A percentile compares a stretch with the other conserved stretches of the same genome.
Conservation (phyloP, 805 yeast genomes). For the Pichia nanzhaoensis region DNA sequence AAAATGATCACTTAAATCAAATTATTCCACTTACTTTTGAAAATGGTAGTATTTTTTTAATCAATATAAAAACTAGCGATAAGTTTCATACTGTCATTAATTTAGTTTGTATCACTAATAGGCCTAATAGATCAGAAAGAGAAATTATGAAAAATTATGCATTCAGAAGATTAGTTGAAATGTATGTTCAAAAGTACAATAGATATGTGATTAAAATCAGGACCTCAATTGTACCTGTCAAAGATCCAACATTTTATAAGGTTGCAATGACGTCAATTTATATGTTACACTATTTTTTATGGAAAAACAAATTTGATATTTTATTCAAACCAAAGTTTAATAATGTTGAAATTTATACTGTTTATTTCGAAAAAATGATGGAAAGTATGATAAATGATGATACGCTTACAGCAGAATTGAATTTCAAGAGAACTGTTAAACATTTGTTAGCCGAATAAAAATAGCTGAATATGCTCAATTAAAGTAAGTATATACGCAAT, state of each 20-base stretch:
- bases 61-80: slow-evolving; percentile 22
- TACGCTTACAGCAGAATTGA: slow-evolving; percentile 10
- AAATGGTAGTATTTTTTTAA: slow-evolving; percentile 24
- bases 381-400: slow-evolving; percentile 19
- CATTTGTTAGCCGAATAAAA: neutral
- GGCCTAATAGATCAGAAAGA: slow-evolving; percentile 20
- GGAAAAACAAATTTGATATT: slow-evolving; percentile 20
- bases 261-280: slow-evolving; percentile 23
- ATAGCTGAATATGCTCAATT: neutral
- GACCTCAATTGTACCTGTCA: slow-evolving; percentile 17
- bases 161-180: slow-evolving; percentile 26
- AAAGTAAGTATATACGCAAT: too few species aligned
- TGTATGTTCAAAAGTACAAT: slow-evolving; percentile 27
- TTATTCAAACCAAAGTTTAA: slow-evolving; percentile 16
- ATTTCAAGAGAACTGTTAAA: slow-evolving; percentile 8
- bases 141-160: slow-evolving; percentile 25
- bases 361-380: slow-evolving; percentile 26
- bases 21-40: slow-evolving; percentile 29
- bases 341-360: slow-evolving; percentile 23
- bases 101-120: slow-evolving; percentile 24
- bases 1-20: slow-evolving; percentile 24
- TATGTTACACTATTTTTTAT: slow-evolving; percentile 24
- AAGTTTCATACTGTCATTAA: slow-evolving; percentile 14
- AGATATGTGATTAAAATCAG: slow-evolving; percentile 22
- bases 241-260: slow-evolving; percentile 20